Base-by-base conservation (phyloP, 148 eudicot species). In the Camellia lanceoleosa region DNA sequence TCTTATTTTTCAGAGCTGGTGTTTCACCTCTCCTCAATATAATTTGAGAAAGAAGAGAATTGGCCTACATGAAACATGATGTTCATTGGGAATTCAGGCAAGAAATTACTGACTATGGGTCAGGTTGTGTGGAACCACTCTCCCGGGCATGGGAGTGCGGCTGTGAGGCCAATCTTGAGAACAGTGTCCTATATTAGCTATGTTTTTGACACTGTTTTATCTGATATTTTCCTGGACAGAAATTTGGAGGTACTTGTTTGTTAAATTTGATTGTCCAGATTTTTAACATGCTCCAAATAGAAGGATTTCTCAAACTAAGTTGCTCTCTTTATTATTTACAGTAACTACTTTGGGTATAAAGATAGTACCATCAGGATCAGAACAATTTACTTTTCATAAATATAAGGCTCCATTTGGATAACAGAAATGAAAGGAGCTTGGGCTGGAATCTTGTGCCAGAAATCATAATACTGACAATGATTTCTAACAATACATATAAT, bases 81-180 rank as follows among this genome's bases (percentile, higher is more conserved):
- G 76, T 80, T 47, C n/a, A 75, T 78, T 38, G 82, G 77, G 77
- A 84, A 62, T 62, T 59, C 81, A 19, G 85, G 81, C 51, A 83
- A 87, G 52, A 91, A 80, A 49, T 64, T 93, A 60, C 78, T 86
- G 55, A 94, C 90, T 42, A 92, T 95, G 23, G 99, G 99, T 76
- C 97, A 95, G 79, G 93, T 80, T 88, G 89, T 38, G 89, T 92
- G 43, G 99, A 95, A 86, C 99, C 99, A 49, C 95, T 95, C n/a
- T n/a, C n/a, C 44, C 90, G 89, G 87, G 99, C 99, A 75, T 82
- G 87, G 87, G 67, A 89, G 81, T 68, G 92, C 94, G 20, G 88
- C 86, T 71, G 86, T 90, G 18, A 90, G 89, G 99, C 97, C 93
- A 90, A 89, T 64, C 18, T 79, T 79, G 71, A 38, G 71, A 42